phyloP scores from a whole-genome alignment of 2,329 filamentous ascomycete genomes.

The Trichoderma simmonsii region DNA sequence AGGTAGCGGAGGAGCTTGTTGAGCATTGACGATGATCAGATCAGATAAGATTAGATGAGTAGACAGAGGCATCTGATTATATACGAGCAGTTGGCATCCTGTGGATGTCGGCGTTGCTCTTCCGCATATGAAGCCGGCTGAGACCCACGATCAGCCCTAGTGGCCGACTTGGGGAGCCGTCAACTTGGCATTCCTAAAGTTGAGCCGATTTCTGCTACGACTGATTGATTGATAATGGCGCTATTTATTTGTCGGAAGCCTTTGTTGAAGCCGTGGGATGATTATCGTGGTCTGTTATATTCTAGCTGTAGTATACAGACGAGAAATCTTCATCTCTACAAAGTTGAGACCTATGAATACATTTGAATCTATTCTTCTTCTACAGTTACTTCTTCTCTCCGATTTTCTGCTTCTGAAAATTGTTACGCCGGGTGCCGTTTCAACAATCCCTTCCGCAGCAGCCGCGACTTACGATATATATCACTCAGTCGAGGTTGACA shows the following conservation, averaged over 20 bases:
- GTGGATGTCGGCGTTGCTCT: neutral
- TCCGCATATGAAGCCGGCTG: neutral
- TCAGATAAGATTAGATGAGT: constrained; percentile 15
- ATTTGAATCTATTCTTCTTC: neutral
- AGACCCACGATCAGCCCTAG: constrained; percentile 11
- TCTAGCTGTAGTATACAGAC: neutral
- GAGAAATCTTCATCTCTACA: neutral
- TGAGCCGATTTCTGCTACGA: neutral
- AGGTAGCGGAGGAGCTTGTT: neutral
- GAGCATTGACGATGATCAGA: neutral
- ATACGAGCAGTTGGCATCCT: neutral
- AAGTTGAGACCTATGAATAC: neutral
- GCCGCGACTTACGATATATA: neutral
- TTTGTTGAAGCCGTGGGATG: neutral
- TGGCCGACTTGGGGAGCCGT: neutral
- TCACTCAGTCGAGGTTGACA: neutral
- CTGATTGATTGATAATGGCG: neutral
- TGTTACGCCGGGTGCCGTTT: neutral
- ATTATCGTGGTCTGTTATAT: neutral
- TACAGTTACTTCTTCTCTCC: neutral
- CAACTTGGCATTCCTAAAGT: neutral
- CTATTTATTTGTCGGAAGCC: neutral
- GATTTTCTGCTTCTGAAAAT: accelerated
- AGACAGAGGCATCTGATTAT: neutral
- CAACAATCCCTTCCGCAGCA: neutral